Conservation (phyloP, 148 eudicot genomes). For the Diospyros lotus region DNA sequence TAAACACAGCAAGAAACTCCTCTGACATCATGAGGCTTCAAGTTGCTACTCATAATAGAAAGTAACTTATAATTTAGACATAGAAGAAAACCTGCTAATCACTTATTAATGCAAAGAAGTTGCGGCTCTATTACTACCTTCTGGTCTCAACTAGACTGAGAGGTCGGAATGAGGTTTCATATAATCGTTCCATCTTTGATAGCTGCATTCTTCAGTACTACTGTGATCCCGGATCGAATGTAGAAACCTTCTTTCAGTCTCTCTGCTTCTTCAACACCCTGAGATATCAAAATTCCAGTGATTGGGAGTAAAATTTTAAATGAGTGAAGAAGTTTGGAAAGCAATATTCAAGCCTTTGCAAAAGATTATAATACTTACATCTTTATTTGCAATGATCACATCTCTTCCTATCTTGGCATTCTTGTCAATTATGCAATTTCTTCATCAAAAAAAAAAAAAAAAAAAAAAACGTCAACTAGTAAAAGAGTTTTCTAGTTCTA, state of each 20-base stretch:
- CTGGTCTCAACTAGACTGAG: neutral
- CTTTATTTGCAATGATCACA: slow-evolving; percentile 72
- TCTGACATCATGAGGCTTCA: no score
- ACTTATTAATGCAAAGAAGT: neutral
- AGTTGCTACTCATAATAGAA: neutral
- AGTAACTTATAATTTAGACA: neutral
- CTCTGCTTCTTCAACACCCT: slow-evolving; percentile 87
- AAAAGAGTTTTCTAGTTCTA: neutral
- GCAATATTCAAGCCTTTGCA: neutral
- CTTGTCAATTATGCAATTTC: slow-evolving; percentile 98
- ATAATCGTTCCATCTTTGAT: slow-evolving; percentile 71
- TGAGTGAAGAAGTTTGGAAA: neutral
- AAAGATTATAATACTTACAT: slow-evolving; percentile 36
- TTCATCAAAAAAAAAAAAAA: slow-evolving; percentile 14
- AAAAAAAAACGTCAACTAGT: neutral
- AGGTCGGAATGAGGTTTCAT: slow-evolving; percentile 19
- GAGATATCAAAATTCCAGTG: neutral
- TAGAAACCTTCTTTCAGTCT: slow-evolving; percentile 78
- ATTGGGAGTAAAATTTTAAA: neutral
- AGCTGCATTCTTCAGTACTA: slow-evolving; percentile 76
- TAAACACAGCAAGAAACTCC: no score
- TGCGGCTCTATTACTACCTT: neutral
- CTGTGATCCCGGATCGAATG: slow-evolving; percentile 84
- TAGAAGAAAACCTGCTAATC: neutral
- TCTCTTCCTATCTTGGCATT: slow-evolving; percentile 87